Evolutionary conservation across 331 rosid genomes (phyloP), one percentile per base, ranked within the genome.

Genomic region (Dryas integrifolia): DNA sequence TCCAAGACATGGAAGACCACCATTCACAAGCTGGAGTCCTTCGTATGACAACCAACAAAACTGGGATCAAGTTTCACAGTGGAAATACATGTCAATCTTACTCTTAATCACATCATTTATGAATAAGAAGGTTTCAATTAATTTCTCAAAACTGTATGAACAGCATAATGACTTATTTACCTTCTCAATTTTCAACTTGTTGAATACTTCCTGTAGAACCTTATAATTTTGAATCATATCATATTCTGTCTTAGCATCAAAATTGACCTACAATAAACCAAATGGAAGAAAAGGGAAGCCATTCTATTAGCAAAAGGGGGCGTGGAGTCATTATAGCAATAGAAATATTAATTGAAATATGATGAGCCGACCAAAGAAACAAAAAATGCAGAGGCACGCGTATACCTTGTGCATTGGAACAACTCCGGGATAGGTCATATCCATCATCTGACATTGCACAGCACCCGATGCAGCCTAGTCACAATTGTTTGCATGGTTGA

Each of bases 381-480:
- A 43, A 43, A 53, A 61, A 14, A 13, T 7, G 61, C 75, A 67
- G 70, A 76, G 71, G 41, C 46, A 53, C 49, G 18, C 50, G 62
- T 53, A 79, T 72, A 92, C 99, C 93, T 95, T 95, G 86, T 92
- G 98, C 99, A 95, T 95, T 76, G 99, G 99, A 81, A 95, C 99
- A 62, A 76, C 91, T 76, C 98, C 98, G 7, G 97, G 96, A 84
- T 87, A 88, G 12, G 99, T 95, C 98, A 89, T 88, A 77, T 95
- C 99, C 83, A 95, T 85, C 92, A 92, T 82, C 85, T 95, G 99
- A 79, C 99, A 95, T 83, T 95, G 99, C 75, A 95, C 99, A 72
- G 99, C 99, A 75, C 99, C 99, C 9, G 99, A 95, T 71, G 99
- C 99, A 74, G 98, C 99, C 99, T 95, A 72, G 47, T 66, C 77